These are phyloP conservation scores for Dioszegia aurantiaca DNA, from an alignment of 768 basidiomycete species.

Conservation along the genomic window DNA sequence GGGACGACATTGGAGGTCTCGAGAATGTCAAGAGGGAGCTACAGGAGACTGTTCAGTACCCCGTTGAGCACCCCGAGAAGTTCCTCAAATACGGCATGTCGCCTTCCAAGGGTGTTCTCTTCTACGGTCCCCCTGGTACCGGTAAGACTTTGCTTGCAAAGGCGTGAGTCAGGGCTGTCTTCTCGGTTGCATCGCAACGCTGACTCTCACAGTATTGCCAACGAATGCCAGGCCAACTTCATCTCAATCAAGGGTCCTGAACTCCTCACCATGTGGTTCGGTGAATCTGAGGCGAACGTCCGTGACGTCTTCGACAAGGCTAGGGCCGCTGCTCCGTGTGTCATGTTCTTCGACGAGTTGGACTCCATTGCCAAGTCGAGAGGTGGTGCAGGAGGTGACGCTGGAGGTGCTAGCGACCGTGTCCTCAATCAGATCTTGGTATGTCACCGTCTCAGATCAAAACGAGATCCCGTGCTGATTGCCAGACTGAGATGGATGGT, in stretches of 20 bases:
- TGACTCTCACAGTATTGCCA: slow-evolving; percentile 64
- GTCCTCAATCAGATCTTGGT: slow-evolving; percentile 69
- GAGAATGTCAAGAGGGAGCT: slow-evolving; percentile 99
- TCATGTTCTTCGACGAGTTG: slow-evolving; percentile 99
- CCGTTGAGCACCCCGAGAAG: slow-evolving; percentile 99
- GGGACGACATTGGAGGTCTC: slow-evolving; percentile 99
- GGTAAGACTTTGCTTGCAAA: slow-evolving; percentile 99
- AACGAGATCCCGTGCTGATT: slow-evolving; percentile 7
- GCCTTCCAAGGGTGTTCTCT: slow-evolving; percentile 97
- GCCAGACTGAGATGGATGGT: slow-evolving; percentile 83
- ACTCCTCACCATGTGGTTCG: slow-evolving; percentile 99
- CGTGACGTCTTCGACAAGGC: slow-evolving; percentile 99
- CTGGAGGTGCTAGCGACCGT: slow-evolving; percentile 93
- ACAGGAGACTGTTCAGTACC: slow-evolving; percentile 99
- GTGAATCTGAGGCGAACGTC: slow-evolving; percentile 99
- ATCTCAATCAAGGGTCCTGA: slow-evolving; percentile 99
- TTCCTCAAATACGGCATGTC: slow-evolving; percentile 99
- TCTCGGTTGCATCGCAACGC: background rate
- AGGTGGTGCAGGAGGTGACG: slow-evolving; percentile 73
- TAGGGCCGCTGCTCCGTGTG: slow-evolving; percentile 96
- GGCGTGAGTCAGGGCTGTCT: slow-evolving; percentile 56
- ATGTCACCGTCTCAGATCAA: background rate
- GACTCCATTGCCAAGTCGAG: slow-evolving; percentile 98
- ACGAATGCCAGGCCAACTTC: slow-evolving; percentile 99
- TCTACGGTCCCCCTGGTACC: slow-evolving; percentile 99